Evolutionary conservation across 139 green algal species (phyloP).

Genomic region (Pleodorina starrii): DNA sequence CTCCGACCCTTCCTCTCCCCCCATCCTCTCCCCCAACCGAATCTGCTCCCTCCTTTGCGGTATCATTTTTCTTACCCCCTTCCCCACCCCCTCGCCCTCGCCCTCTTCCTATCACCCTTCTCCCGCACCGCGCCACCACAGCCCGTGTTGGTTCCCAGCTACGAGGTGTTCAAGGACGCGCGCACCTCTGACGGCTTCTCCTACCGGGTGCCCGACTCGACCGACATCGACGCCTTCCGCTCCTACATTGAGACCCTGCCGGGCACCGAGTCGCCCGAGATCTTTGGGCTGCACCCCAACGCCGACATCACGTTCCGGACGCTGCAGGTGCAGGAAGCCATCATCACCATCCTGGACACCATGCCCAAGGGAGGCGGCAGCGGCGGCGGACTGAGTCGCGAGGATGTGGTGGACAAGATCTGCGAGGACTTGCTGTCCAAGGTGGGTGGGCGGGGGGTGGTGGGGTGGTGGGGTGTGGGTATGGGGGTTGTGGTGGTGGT

Average conservation of each 20-base stretch:
- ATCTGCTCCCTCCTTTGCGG: too few species aligned
- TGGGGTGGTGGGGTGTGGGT: too few species aligned
- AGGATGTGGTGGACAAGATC: constrained; percentile 95
- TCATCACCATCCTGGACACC: constrained; percentile 90
- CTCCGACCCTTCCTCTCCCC: too few species aligned
- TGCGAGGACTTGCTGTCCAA: constrained; percentile 93
- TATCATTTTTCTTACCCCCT: too few species aligned
- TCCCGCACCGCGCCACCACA: too few species aligned
- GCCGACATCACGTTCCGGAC: constrained; percentile 95
- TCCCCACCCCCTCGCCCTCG: too few species aligned
- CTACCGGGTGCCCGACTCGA: constrained; percentile 84
- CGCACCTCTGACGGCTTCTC: constrained; percentile 64
- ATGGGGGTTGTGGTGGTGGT: too few species aligned
- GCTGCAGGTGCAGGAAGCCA: constrained; percentile 83
- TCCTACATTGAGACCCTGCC: constrained; percentile 88
- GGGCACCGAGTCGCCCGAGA: constrained; percentile 81
- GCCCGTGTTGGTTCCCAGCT: constrained; percentile 50
- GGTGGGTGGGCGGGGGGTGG: constrained; percentile 45
- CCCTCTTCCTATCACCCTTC: too few species aligned
- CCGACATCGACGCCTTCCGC: constrained; percentile 88
- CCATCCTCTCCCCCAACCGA: too few species aligned
- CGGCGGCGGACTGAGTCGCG: constrained; percentile 77
- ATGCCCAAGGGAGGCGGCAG: constrained; percentile 86
- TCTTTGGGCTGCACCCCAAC: constrained; percentile 96
- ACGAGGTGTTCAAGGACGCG: constrained; percentile 82